Evolutionary conservation across 2,329 filamentous ascomycete species (phyloP).

Genomic region (Aspergillus unguis): DNA sequence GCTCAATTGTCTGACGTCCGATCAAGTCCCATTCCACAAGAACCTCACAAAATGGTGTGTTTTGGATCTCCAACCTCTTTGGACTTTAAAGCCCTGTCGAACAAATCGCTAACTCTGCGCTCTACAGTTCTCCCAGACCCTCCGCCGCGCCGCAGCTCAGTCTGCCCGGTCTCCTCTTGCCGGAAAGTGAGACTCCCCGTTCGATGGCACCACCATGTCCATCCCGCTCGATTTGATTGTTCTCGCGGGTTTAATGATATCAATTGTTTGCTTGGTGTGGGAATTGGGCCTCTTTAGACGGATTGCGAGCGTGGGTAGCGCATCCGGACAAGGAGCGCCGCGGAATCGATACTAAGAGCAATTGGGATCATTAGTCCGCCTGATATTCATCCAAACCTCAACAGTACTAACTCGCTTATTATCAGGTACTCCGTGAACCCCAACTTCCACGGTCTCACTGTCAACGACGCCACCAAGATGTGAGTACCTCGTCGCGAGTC

Average conservation of each 20-base stretch:
- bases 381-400: no score
- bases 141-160: conserved; percentile 39
- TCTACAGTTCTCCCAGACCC: conserved; percentile 32
- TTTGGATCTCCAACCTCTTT: no score
- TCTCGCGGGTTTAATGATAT: no score
- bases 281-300: no score
- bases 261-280: no score
- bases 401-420: conserved; percentile 15
- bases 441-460: conserved; percentile 51
- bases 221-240: no score
- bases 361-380: no score
- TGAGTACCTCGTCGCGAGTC: conserved; percentile 34
- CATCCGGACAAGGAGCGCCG: no score
- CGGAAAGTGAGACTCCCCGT: conserved; percentile 50
- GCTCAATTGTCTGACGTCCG: conserved; percentile 17
- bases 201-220: no score
- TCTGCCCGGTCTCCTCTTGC: conserved; percentile 52
- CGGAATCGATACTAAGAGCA: no score
- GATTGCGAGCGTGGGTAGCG: no score
- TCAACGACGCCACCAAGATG: conserved; percentile 42
- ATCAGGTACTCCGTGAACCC: conserved; percentile 49
- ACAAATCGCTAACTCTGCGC: conserved; percentile 17
- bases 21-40: conserved; percentile 24
- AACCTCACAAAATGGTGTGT: conserved; percentile 32
- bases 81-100: neutral